Base-by-base conservation (phyloP, 1,139 yeast species). In the Geotrichum cucujoidarum region DNA sequence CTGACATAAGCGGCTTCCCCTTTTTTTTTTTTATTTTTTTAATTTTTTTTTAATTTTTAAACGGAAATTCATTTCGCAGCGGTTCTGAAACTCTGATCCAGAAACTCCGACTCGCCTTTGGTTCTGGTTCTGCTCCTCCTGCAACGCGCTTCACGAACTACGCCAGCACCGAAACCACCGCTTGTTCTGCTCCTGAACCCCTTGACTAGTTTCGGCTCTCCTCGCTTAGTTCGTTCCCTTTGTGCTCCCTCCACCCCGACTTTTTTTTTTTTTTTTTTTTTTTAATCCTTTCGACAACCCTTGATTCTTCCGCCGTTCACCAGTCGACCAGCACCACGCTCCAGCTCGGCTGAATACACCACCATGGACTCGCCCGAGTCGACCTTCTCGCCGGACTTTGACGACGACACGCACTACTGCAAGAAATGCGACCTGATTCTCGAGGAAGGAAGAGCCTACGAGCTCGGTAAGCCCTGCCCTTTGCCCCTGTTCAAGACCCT, bases 381-480 rank as follows among this genome's bases (percentile, higher is more conserved):
- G 11, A 35, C 45, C 20, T 43, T 46, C 11, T 41, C 43, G 7
- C 22, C 33, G 22, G 49, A 47, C 14, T 47, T 53, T 51, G 64
- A 60, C 46, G 66, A 63, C 47, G 66, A 61, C 45, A 55, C 57
- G 24, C 63, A 61, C 48, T 55, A 55, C 48, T 67, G 71, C 60
- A 66, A 65, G 52, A 63, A 60, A 50, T 67, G 71, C 55, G 57
- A 56, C 45, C 53, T 57, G 57, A 58, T 65, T 29, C 62, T 68
- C 21, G 71, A 67, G 45, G 72, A 68, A 53, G 71, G 71, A 33
- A 60, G 71, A 27, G 74, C 74, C 8, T 70, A 67, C 56, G 74
- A 70, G 53, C 61, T 69, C 22, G 68, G 65, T 61, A 52, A 40
- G 62, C 32, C 6, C 53, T 8, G 20, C 18, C 20, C 3, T 20